phyloP scores from a whole-genome alignment of 495 filamentous ascomycete species.

The Bacidia gigantensis region DNA sequence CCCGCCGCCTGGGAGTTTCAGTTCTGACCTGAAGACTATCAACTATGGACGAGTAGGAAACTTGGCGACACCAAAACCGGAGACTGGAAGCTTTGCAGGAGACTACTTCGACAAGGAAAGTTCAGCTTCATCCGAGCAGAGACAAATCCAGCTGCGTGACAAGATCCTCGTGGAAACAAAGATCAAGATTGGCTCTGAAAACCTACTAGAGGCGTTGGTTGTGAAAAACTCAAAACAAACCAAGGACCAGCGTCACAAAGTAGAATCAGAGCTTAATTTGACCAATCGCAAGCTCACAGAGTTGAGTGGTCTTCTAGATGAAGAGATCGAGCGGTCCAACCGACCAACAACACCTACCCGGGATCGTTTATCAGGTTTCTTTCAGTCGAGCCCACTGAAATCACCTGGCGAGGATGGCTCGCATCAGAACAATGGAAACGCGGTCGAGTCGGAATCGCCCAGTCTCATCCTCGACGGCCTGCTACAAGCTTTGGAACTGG shows the following conservation, averaged over 20 bases:
- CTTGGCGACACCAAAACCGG: conserved; percentile 55
- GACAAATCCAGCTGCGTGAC: conserved; percentile 59
- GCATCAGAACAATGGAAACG: conserved; percentile 31
- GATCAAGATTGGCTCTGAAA: conserved; percentile 95
- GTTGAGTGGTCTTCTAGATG: conserved; percentile 64
- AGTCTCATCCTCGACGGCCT: conserved; percentile 82
- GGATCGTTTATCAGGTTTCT: conserved; percentile 52
- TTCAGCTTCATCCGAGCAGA: conserved; percentile 51
- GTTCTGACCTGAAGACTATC: conserved; percentile 71
- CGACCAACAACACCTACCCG: conserved; percentile 58
- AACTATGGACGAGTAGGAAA: conserved; percentile 50
- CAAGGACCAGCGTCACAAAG: conserved; percentile 73
- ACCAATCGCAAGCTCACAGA: conserved; percentile 85
- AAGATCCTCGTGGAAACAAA: conserved; percentile 86
- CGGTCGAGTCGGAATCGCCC: conserved; percentile 67
- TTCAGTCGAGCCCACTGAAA: conserved; percentile 48
- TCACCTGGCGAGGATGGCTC: conserved; percentile 42
- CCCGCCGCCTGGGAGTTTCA: conserved; percentile 80
- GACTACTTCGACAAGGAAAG: conserved; percentile 49
- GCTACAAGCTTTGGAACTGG: conserved; percentile 71
- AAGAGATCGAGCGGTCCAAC: conserved; percentile 47
- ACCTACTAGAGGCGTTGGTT: conserved; percentile 85
- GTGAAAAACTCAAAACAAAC: conserved; percentile 92
- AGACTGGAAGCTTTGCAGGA: conserved; percentile 39
- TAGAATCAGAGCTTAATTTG: conserved; percentile 80